Evolutionary conservation across 768 basidiomycete genomes (phyloP), one percentile per base, ranked within the genome.

Genomic region (Kwoniella shandongensis): DNA sequence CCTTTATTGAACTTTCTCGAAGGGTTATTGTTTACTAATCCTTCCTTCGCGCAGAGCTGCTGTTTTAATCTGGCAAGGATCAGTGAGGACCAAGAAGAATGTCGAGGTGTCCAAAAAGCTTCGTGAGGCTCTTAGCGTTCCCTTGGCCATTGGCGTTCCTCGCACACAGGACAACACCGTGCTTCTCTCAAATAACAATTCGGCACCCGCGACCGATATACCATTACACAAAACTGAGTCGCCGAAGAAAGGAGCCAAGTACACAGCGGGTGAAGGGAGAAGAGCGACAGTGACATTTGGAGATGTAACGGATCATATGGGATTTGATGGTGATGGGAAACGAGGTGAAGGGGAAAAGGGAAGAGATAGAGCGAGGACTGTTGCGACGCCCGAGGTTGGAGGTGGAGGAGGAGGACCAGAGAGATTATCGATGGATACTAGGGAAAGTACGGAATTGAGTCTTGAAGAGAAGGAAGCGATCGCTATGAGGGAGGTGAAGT

Each of bases 41-140:
- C 13, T 35, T 25, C 7, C n/a, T 5, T 38, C 23, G 8, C 22
- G 10, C 40, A 73, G 72, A 25, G 84, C 89, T 6, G 87, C 82
- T 10, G 76, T 89, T 18, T 78, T 87, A 41, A 90, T 91, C 60
- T 90, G 86, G 82, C 79, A 81, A 60, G 88, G 88, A 27, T 66
- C 62, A n/a, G 59, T 63, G 4, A 52, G 66, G 18, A 74, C 73
- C 30, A 76, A 75, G 54, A 76, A 75, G 59, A 60, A 36, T 12
- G 54, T 38, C 17, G 52, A 59, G 6, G 75, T 76, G 2, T 69
- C 69, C 20, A 46, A 69, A 3, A 70, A 69, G 48, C 55, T 76
- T 3, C 61, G 75, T 0, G 44, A 69, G 48, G 75, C 73, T 6
- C 58, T 76, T 4, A 66, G 63, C 5, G 67, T 76, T 15, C 66